phyloP scores from a whole-genome alignment of 2,329 filamentous ascomycete species.

The Trichoderma oligosporum region DNA sequence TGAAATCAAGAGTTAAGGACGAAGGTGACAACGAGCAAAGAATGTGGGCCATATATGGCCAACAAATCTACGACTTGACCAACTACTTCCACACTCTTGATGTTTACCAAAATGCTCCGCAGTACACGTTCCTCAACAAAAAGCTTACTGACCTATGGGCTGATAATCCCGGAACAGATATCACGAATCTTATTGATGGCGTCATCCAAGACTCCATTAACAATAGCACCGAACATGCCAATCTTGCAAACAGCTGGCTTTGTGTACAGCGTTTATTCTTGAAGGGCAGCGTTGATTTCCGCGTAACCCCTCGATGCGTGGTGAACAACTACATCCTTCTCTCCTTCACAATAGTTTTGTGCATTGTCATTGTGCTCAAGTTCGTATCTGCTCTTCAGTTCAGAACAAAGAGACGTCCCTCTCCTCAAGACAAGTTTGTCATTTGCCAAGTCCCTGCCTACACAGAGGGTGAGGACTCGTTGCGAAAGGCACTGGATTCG shows the following conservation, averaged over 20 bases:
- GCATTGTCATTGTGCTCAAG: conserved; percentile 75
- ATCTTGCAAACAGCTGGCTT: conserved; percentile 63
- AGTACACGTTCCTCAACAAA: conserved; percentile 69
- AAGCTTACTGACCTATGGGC: conserved; percentile 65
- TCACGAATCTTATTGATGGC: conserved; percentile 62
- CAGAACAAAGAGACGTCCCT: conserved; percentile 82
- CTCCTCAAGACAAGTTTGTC: conserved; percentile 95
- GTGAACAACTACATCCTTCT: conserved; percentile 90
- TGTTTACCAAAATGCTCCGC: conserved; percentile 47
- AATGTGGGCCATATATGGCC: conserved; percentile 75
- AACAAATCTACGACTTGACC: conserved; percentile 80
- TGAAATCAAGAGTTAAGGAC: conserved; percentile 52
- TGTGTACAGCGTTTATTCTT: conserved; percentile 85
- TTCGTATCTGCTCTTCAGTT: conserved; percentile 92
- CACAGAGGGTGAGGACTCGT: conserved; percentile 93
- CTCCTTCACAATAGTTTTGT: conserved; percentile 80
- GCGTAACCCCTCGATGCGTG: conserved; percentile 68
- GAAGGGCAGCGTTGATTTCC: conserved; percentile 79
- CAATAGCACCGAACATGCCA: conserved; percentile 49
- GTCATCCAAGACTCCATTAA: conserved; percentile 45
- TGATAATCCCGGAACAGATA: conserved; percentile 73
- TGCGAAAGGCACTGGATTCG: conserved; percentile 90
- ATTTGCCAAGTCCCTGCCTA: conserved; percentile 98
- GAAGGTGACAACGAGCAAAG: conserved; percentile 66
- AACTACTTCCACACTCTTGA: conserved; percentile 82